phyloP scores from a whole-genome alignment of 345 rosid genomes.

The Isatis tinctoria region DNA sequence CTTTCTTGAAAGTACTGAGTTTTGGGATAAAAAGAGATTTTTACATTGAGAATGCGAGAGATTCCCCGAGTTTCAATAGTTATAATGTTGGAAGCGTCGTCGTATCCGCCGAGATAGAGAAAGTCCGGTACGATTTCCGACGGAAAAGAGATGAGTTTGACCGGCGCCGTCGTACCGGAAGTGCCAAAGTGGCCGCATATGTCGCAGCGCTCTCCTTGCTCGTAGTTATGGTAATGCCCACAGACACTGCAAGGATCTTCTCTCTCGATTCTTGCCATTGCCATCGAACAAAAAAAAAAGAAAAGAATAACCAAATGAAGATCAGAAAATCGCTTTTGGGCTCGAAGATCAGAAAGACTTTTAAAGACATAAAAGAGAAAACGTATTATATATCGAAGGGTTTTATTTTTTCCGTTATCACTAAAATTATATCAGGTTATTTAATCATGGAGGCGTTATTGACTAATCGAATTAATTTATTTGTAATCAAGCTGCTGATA shows the following conservation, averaged over 20 bases:
- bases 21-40: background rate
- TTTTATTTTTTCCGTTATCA: too few relatives aligned
- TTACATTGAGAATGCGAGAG: background rate
- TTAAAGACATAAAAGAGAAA: background rate
- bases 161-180: background rate
- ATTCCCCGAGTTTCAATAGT: background rate
- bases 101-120: background rate
- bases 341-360: background rate
- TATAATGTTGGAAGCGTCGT: background rate
- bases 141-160: background rate
- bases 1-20: background rate
- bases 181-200: background rate
- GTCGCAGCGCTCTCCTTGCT: background rate
- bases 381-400: too few relatives aligned
- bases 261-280: background rate
- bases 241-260: background rate
- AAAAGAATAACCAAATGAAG: background rate
- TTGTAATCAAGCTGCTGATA: too few relatives aligned
- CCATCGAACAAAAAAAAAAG: too few relatives aligned
- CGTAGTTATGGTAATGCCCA: background rate
- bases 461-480: too few relatives aligned
- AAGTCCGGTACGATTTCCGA: background rate
- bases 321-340: too few relatives aligned
- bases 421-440: too few relatives aligned
- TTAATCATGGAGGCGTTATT: too few relatives aligned